A percentile compares a stretch with the other conserved stretches of the same genome.
Conservation (phyloP, 2,329 filamentous ascomycete genomes). For the Coniochaeta ligniaria region DNA sequence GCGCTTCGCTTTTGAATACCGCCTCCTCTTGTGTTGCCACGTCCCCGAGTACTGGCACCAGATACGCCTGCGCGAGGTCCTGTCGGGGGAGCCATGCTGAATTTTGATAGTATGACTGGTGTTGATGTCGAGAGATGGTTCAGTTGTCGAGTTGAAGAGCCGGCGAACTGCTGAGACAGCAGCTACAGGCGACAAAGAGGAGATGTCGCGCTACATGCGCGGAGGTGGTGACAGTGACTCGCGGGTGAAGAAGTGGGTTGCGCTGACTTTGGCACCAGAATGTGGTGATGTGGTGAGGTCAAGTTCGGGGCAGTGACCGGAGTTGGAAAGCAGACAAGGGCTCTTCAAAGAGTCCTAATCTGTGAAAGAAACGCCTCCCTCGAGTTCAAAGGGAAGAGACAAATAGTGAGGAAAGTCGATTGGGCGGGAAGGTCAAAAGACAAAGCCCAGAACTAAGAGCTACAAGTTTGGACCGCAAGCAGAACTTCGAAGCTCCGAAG, state of each 20-base stretch:
- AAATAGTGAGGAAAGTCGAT: not conserved
- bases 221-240: not conserved
- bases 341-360: not conserved
- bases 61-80: constrained; percentile 14
- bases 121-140: not conserved
- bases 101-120: not conserved
- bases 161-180: not conserved
- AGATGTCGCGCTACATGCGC: not conserved
- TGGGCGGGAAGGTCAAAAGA: not conserved
- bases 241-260: not conserved
- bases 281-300: not conserved
- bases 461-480: not conserved
- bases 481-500: not conserved
- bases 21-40: constrained; percentile 23
- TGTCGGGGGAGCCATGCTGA: constrained; percentile 21
- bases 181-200: not conserved
- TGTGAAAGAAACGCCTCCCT: not conserved
- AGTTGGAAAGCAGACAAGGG: not conserved
- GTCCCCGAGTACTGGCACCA: constrained; percentile 8
- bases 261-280: not conserved
- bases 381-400: not conserved
- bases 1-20: constrained; percentile 45
- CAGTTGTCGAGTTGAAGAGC: not conserved
- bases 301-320: not conserved
- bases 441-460: not conserved